Conservation (phyloP, 805 yeast genomes). For the Metschnikowia sp. region DNA sequence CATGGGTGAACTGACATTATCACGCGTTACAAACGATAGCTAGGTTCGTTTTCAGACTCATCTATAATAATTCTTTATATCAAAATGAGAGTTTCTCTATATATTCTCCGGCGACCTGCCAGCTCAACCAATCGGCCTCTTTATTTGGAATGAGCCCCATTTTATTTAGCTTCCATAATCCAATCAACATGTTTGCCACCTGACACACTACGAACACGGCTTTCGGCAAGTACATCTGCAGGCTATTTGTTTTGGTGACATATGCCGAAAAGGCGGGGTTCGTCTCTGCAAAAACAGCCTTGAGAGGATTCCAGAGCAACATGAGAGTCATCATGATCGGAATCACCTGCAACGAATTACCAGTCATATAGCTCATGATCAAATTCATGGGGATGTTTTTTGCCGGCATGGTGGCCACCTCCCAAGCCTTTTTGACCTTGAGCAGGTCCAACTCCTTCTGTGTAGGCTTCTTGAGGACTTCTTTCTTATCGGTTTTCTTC, state of each 20-base stretch:
- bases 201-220: constrained; percentile 45
- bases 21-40: constrained; percentile 11
- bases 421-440: constrained; percentile 76
- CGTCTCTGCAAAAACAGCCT: constrained; percentile 59
- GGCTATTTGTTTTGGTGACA: constrained; percentile 33
- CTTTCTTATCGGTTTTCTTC: neutral
- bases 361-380: constrained; percentile 90
- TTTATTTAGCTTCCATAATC: constrained; percentile 76
- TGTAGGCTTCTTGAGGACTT: constrained; percentile 16
- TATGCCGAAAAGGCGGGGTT: constrained; percentile 52
- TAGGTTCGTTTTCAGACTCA: neutral
- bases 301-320: constrained; percentile 75
- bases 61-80: neutral
- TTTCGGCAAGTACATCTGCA: constrained; percentile 41
- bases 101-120: constrained; percentile 50
- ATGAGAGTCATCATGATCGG: constrained; percentile 87
- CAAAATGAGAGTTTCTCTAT: constrained; percentile 8
- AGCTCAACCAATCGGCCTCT: constrained; percentile 86
- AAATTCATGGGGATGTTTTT: constrained; percentile 86
- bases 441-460: constrained; percentile 31
- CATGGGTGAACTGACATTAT: constrained; percentile 19
- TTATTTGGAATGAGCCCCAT: constrained; percentile 93
- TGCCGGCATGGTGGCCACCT: constrained; percentile 75
- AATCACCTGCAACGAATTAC: constrained; percentile 82
- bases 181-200: constrained; percentile 61